These are phyloP conservation scores for Clonostachys solani DNA, from an alignment of 2,329 filamentous ascomycete genomes.

Conservation along the genomic window DNA sequence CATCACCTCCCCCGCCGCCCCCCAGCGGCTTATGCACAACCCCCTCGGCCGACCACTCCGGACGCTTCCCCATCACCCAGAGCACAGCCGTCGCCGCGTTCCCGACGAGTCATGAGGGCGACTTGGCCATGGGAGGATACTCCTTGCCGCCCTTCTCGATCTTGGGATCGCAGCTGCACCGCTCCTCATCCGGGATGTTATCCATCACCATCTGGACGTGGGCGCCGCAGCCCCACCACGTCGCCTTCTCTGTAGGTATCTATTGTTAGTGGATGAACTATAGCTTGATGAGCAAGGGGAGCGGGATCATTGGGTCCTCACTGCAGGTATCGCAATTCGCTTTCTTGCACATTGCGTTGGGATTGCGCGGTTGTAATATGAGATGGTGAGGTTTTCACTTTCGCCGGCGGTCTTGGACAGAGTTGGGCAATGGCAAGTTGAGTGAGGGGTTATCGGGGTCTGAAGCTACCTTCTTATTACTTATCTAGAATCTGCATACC, in stretches of 20 bases:
- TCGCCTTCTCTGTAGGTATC: slow-evolving; percentile 42
- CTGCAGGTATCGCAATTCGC: slow-evolving; percentile 58
- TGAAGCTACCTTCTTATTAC: too few relatives aligned
- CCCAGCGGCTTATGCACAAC: slow-evolving; percentile 19
- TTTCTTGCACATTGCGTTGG: slow-evolving; percentile 56
- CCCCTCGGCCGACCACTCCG: slow-evolving; percentile 18
- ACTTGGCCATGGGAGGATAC: slow-evolving; percentile 60
- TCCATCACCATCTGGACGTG: slow-evolving; percentile 62
- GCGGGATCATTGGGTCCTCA: slow-evolving; percentile 30
- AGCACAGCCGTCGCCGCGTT: slow-evolving; percentile 18
- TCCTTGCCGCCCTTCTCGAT: slow-evolving; percentile 54
- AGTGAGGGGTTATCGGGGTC: too few relatives aligned
- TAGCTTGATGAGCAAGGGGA: not conserved
- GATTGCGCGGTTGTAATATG: too few relatives aligned
- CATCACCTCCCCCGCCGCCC: too few relatives aligned
- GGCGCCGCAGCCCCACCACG: slow-evolving; percentile 63
- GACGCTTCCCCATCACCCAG: slow-evolving; percentile 17
- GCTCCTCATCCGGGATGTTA: slow-evolving; percentile 47
- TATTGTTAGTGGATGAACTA: not conserved
- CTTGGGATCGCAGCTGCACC: slow-evolving; percentile 63
- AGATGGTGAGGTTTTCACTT: too few relatives aligned
- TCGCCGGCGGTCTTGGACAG: too few relatives aligned
- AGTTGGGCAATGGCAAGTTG: too few relatives aligned
- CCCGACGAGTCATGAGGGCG: slow-evolving; percentile 30
- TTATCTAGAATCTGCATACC: too few relatives aligned